Evolutionary conservation across 2,329 filamentous ascomycete genomes (phyloP), one percentile per base, ranked within the genome.

Genomic region (Colletotrichum cordylinicola): DNA sequence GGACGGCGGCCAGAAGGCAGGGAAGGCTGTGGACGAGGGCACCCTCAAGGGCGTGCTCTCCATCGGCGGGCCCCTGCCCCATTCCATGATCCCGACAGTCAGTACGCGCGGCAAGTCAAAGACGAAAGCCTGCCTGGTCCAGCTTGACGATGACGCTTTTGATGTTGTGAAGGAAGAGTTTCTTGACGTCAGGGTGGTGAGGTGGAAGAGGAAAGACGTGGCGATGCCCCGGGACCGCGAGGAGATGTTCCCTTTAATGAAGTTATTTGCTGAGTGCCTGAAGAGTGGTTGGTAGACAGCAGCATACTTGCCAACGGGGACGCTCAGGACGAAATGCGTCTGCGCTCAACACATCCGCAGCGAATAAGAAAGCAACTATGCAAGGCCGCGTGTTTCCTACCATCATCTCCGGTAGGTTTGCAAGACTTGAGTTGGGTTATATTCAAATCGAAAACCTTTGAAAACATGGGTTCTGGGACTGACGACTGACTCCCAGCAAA

Each of bases 181-280:
- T 83, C 86, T 88, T 78, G 88, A 92, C 80, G 92, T 95, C 27
- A 89, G 92, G 82, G 88, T 93, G 78, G 92, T 92, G 72, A 91
- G 91, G 80, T 97, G 94, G 92, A 90, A 89, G 80, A 91, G 93
- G 81, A 84, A 83, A 4, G 94, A 93, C 8, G 95, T 98, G 83
- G 90, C 90, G 2, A 98, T 98, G 96, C 95, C 96, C n/a, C 87
- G 88, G 61, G 93, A 90, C 82, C 89, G 94, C 69, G 95, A 98
- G 13, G 96, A 98, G 88, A 96, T 98, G 90, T 82, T 96, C 80
- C 96, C 96, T 1, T 90, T 98, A 76, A 98, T 98, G 95, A 91
- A 94, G 81, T 98, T 93, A 80, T 90, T 96, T 80, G 93, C 93
- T 0, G 90, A 93, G 67, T 89, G 93, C 80, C 83, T 97, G 79